phyloP scores from a whole-genome alignment of 2,329 filamentous ascomycete genomes.

The Aspergillus sojae region DNA sequence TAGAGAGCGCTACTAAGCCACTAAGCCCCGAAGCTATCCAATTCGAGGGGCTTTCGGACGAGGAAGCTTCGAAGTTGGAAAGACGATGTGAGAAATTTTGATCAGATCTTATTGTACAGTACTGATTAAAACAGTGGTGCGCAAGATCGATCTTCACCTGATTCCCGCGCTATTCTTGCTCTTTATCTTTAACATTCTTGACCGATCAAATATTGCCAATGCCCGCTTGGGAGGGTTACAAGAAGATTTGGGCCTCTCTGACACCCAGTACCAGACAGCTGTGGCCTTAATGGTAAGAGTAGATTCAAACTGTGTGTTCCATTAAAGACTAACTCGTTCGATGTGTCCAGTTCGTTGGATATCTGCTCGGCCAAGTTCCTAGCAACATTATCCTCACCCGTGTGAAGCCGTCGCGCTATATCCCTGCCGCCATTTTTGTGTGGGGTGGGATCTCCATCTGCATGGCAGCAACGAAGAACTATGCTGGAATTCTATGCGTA shows the following conservation, averaged over 20 bases:
- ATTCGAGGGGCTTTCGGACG: conserved; percentile 10
- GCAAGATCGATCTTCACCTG: conserved; percentile 21
- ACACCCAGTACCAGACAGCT: conserved; percentile 66
- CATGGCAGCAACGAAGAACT: conserved; percentile 43
- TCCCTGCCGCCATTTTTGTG: conserved; percentile 38
- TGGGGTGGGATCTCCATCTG: conserved; percentile 23
- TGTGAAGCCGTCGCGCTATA: conserved; percentile 33
- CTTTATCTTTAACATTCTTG: conserved; percentile 47
- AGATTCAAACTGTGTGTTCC: neutral
- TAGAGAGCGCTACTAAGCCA: conserved; percentile 9
- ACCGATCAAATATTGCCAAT: conserved; percentile 69
- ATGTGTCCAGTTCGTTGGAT: conserved; percentile 38
- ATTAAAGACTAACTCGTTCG: neutral
- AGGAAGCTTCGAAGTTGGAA: conserved; percentile 3
- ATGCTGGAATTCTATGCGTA: conserved; percentile 23
- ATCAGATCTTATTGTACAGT: neutral
- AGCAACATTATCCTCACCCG: conserved; percentile 37
- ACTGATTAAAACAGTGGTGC: conserved; percentile 13
- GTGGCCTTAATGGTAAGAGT: conserved; percentile 61
- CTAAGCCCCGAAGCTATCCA: neutral
- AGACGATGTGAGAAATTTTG: neutral
- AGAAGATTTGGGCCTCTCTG: conserved; percentile 58
- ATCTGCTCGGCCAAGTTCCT: conserved; percentile 53
- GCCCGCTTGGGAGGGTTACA: conserved; percentile 68
- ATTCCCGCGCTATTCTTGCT: conserved; percentile 19